Evolutionary conservation across 2,329 filamentous ascomycete species (phyloP).

Genomic region (Arthrobotrys entomopaga): DNA sequence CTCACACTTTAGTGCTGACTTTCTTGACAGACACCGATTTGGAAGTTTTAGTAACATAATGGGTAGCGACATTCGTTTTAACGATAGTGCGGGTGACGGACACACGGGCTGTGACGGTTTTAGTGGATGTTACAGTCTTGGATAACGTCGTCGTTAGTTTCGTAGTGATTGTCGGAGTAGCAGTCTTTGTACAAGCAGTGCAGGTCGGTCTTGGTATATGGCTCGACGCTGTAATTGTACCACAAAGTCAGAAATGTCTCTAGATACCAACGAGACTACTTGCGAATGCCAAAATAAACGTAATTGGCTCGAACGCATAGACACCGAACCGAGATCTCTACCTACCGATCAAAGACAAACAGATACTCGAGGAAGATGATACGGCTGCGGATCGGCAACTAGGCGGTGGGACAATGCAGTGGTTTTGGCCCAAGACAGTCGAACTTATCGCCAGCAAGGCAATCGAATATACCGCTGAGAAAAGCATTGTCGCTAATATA

Average conservation of each 20-base stretch:
- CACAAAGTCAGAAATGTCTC: not conserved
- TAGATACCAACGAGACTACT: not conserved
- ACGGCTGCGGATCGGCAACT: not conserved
- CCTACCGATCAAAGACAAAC: conserved; percentile 28
- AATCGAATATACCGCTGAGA: conserved; percentile 21
- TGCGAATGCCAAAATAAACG: too few relatives aligned
- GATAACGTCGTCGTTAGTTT: conserved; percentile 3
- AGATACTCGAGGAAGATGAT: not conserved
- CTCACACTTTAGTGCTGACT: conserved; percentile 9
- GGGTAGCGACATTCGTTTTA: conserved; percentile 16
- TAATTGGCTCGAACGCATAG: not conserved
- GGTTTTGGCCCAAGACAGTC: conserved; percentile 15
- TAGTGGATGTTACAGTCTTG: not conserved
- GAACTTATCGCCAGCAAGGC: conserved; percentile 25
- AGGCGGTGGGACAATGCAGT: conserved; percentile 23
- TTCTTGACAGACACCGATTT: not conserved
- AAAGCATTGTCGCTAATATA: conserved; percentile 20
- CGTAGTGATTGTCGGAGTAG: not conserved
- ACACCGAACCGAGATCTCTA: not conserved
- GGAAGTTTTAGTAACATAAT: conserved; percentile 6
- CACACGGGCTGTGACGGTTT: conserved; percentile 7
- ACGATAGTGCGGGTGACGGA: not conserved
- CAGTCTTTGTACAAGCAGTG: conserved; percentile 12
- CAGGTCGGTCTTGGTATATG: conserved; percentile 10
- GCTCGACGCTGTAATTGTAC: conserved; percentile 9